Evolutionary conservation across 2,329 filamentous ascomycete genomes (phyloP).

Genomic region (Trichoderma gracile): DNA sequence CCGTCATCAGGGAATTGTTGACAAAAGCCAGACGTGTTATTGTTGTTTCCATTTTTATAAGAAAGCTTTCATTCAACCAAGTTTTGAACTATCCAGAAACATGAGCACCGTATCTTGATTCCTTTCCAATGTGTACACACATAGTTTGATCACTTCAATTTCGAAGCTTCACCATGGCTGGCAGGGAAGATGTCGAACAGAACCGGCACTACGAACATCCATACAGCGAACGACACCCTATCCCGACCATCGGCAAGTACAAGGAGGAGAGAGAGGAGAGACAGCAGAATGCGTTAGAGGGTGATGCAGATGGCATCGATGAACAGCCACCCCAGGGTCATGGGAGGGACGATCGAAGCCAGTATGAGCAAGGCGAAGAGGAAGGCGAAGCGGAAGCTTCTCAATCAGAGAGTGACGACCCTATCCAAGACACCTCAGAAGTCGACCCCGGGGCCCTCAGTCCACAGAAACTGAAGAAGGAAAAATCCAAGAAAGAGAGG

Average conservation of each 20-base stretch:
- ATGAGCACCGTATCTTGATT: too few relatives aligned
- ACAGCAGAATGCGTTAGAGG: slow-evolving; percentile 42
- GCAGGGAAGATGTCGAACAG: slow-evolving; percentile 42
- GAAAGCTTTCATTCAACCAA: neutral
- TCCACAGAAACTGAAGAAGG: slow-evolving; percentile 48
- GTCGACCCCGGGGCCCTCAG: slow-evolving; percentile 42
- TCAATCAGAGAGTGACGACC: slow-evolving; percentile 17
- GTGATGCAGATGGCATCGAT: slow-evolving; percentile 28
- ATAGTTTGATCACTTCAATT: neutral
- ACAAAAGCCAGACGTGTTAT: neutral
- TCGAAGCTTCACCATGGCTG: slow-evolving; percentile 35
- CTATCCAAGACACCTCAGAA: slow-evolving; percentile 41
- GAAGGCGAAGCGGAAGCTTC: slow-evolving; percentile 1
- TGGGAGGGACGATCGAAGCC: slow-evolving; percentile 4
- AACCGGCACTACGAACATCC: slow-evolving; percentile 43
- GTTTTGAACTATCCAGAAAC: too few relatives aligned
- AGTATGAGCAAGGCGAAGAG: neutral
- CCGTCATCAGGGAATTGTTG: neutral
- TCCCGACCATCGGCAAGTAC: slow-evolving; percentile 53
- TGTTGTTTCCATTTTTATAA: neutral
- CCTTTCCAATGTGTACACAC: neutral
- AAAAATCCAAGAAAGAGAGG: slow-evolving; percentile 50
- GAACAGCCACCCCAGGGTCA: slow-evolving; percentile 23
- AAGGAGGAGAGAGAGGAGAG: slow-evolving; percentile 49
- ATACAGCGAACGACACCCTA: slow-evolving; percentile 46